These are phyloP conservation scores for Penicillium paxilli DNA, from an alignment of 495 filamentous ascomycete species.

Conservation along the genomic window DNA sequence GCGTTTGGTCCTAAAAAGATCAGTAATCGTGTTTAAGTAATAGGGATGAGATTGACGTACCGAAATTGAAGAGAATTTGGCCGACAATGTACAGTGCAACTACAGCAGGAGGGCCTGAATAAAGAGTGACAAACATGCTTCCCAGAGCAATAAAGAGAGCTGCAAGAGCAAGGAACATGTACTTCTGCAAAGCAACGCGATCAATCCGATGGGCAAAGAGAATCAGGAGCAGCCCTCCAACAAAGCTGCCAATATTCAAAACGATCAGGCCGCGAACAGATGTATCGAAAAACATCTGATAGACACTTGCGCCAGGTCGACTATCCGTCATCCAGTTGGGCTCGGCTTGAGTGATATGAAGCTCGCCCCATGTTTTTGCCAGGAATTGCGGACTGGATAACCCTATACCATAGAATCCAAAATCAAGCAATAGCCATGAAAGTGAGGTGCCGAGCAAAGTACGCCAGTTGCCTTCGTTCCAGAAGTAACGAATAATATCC, in stretches of 20 bases:
- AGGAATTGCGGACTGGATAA: conserved; percentile 47
- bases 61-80: conserved; percentile 66
- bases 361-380: conserved; percentile 43
- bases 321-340: conserved; percentile 42
- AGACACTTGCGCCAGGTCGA: conserved; percentile 31
- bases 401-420: conserved; percentile 58
- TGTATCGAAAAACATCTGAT: conserved; percentile 40
- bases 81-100: conserved; percentile 59
- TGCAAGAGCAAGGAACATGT: conserved; percentile 48
- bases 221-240: conserved; percentile 47
- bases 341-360: conserved; percentile 29
- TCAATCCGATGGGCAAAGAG: conserved; percentile 46
- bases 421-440: conserved; percentile 54
- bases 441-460: conserved; percentile 49
- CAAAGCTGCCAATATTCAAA: conserved; percentile 46
- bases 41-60: conserved; percentile 20
- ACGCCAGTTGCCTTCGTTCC: conserved; percentile 52
- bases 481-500: conserved; percentile 50
- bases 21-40: conserved; percentile 6
- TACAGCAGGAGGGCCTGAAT: conserved; percentile 39
- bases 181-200: conserved; percentile 47
- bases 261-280: conserved; percentile 41
- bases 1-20: conserved; percentile 50
- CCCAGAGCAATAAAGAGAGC: conserved; percentile 51
- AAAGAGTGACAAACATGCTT: conserved; percentile 45